Evolutionary conservation across 1,284 basidiomycete species (phyloP).

Genomic region (Marasmius fiardii): DNA sequence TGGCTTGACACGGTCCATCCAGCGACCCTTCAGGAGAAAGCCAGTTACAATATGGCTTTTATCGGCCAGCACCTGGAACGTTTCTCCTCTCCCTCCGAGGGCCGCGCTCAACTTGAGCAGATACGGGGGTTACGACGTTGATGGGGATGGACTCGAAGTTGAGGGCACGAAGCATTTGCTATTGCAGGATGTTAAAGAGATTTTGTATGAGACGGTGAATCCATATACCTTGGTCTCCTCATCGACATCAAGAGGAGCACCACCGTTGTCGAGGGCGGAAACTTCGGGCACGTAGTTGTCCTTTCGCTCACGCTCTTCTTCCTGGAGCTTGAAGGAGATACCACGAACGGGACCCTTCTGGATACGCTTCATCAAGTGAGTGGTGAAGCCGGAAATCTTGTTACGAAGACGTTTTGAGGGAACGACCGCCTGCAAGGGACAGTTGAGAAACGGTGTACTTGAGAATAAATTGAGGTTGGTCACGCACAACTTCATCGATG

Average conservation of each 20-base stretch:
- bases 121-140: slow-evolving; percentile 63
- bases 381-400: slow-evolving; percentile 99
- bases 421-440: slow-evolving; percentile 72
- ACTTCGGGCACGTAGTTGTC: slow-evolving; percentile 98
- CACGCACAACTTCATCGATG: slow-evolving; percentile 95
- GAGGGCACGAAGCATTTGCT: slow-evolving; percentile 85
- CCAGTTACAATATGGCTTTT: not conserved
- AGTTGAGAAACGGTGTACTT: slow-evolving; percentile 1
- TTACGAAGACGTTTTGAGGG: slow-evolving; percentile 99
- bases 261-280: slow-evolving; percentile 85
- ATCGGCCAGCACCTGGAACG: slow-evolving; percentile 76
- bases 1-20: slow-evolving; percentile 1
- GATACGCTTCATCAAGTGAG: slow-evolving; percentile 99
- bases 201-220: not conserved
- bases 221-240: slow-evolving; percentile 81
- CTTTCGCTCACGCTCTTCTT: slow-evolving; percentile 99
- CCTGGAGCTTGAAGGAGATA: slow-evolving; percentile 99
- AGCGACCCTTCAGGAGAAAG: not conserved
- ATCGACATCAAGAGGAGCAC: slow-evolving; percentile 81
- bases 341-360: slow-evolving; percentile 99
- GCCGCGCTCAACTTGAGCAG: slow-evolving; percentile 70
- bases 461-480: not conserved
- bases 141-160: slow-evolving; percentile 90
- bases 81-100: slow-evolving; percentile 74
- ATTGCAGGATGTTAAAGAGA: slow-evolving; percentile 1